These are phyloP conservation scores for Hsuehochloa calcarea DNA, from an alignment of 176 grass and related monocot species.

Conservation along the genomic window DNA sequence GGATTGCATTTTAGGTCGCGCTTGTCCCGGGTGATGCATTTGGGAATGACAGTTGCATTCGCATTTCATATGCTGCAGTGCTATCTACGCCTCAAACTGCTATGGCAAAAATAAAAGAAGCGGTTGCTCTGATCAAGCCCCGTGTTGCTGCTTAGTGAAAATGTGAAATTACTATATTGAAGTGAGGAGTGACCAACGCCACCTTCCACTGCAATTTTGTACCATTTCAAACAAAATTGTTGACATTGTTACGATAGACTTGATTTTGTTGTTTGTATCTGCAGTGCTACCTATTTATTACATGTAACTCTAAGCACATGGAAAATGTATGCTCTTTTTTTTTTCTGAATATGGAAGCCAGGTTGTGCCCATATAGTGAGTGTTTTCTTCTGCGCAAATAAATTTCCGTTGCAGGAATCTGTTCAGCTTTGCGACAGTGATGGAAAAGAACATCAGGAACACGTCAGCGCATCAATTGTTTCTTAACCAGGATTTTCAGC, in stretches of 20 bases:
- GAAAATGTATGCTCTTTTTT: neutral
- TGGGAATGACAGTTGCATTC: constrained; percentile 63
- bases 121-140: constrained; percentile 47
- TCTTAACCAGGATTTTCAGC: neutral
- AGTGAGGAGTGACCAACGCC: neutral
- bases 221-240: neutral
- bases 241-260: neutral
- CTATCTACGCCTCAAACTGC: constrained; percentile 57
- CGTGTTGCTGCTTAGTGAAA: constrained; percentile 42
- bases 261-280: neutral
- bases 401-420: neutral
- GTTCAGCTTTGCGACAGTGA: neutral
- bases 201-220: neutral
- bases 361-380: neutral
- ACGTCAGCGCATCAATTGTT: neutral
- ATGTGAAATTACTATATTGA: neutral
- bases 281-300: neutral
- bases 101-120: constrained; percentile 52
- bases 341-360: neutral
- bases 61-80: constrained; percentile 67
- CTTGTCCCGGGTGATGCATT: constrained; percentile 70
- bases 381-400: neutral
- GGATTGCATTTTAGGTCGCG: constrained; percentile 45
- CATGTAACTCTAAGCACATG: neutral
- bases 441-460: neutral